Evolutionary conservation across 1,284 basidiomycete genomes (phyloP).

Genomic region (Apiotrichum veenhuisii): DNA sequence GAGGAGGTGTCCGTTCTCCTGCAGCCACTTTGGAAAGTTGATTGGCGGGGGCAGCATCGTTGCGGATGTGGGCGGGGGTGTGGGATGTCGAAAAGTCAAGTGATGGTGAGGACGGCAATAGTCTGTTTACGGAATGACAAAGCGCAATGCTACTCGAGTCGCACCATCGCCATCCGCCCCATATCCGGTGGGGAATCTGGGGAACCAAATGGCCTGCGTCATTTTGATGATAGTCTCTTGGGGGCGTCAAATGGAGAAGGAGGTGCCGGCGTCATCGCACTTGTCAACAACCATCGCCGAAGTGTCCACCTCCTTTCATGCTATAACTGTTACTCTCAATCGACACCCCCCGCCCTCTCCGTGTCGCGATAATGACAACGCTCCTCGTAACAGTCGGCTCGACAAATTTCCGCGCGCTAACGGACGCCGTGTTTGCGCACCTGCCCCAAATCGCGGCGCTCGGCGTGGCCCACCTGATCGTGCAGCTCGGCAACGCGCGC

Average conservation of each 20-base stretch:
- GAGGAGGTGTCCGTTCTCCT: conserved; percentile 69
- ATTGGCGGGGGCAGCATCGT: conserved; percentile 56
- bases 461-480: conserved; percentile 60
- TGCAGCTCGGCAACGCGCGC: conserved; percentile 67
- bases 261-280: not conserved
- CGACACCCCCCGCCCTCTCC: not conserved
- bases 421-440: conserved; percentile 60
- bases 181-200: no score
- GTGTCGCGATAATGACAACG: not conserved
- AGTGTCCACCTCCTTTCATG: no score
- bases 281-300: not conserved
- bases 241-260: not conserved
- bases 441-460: conserved; percentile 57
- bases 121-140: not conserved
- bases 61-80: not conserved
- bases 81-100: no score
- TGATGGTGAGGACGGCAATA: no score
- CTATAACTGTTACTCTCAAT: not conserved
- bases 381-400: conserved; percentile 85
- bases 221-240: no score
- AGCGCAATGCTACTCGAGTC: not conserved
- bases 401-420: conserved; percentile 73
- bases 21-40: conserved; percentile 81
- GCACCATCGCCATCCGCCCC: no score
- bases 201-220: no score